A percentile compares a stretch with the other conserved stretches of the same genome.
These are phyloP conservation scores for Colletotrichum sp. DNA, from an alignment of 2,329 filamentous ascomycete genomes.

Conservation along the genomic window DNA sequence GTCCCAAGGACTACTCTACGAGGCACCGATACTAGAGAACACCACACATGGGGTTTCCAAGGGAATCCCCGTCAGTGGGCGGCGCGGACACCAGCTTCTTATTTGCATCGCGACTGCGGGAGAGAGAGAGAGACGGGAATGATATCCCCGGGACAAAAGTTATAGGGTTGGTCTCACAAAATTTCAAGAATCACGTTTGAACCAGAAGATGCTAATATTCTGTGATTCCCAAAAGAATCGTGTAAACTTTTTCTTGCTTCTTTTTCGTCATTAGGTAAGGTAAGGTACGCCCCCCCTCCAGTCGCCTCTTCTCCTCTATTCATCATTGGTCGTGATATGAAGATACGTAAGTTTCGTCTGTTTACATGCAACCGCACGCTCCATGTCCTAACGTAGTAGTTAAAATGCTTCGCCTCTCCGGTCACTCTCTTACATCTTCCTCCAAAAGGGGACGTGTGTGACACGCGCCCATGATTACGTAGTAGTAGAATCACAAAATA, in stretches of 20 bases:
- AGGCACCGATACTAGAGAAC: constrained; percentile 39
- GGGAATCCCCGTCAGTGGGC: background rate
- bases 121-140: background rate
- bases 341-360: constrained; percentile 5
- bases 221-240: constrained; percentile 4
- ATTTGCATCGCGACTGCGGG: background rate
- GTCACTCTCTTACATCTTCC: background rate
- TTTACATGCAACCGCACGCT: constrained; percentile 6
- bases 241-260: background rate
- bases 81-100: background rate
- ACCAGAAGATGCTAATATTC: constrained; percentile 18
- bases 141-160: background rate
- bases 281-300: constrained; percentile 2
- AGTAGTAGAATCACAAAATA: background rate
- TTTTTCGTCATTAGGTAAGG: constrained; percentile 16
- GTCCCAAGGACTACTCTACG: constrained; percentile 73
- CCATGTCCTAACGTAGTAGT: background rate
- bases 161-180: constrained; percentile 32
- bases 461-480: background rate
- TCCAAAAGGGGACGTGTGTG: background rate
- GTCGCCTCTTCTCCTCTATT: background rate
- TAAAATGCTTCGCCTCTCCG: background rate
- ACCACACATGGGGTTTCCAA: rapidly evolving
- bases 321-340: constrained; percentile 13
- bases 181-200: constrained; percentile 5